These are phyloP conservation scores for Zymoseptoria tritici DNA, from an alignment of 2,329 filamentous ascomycete genomes.

Conservation along the genomic window DNA sequence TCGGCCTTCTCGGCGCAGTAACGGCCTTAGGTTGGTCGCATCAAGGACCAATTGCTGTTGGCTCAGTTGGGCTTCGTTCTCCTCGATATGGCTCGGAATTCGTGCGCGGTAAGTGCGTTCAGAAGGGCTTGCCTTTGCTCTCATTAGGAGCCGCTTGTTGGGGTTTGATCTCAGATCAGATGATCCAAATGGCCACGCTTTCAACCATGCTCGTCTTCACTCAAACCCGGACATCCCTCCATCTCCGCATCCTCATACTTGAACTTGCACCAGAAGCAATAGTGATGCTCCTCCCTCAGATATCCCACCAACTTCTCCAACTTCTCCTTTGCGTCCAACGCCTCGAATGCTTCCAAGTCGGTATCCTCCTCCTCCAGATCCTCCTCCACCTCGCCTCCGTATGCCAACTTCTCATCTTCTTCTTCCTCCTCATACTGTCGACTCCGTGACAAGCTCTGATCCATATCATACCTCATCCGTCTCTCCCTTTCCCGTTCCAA, in stretches of 20 bases:
- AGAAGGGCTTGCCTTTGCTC: too few relatives aligned
- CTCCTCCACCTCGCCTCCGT: conserved; percentile 56
- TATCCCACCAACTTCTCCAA: conserved; percentile 60
- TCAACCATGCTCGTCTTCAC: conserved; percentile 72
- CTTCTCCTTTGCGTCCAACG: conserved; percentile 57
- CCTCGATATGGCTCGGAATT: too few relatives aligned
- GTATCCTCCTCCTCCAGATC: conserved; percentile 71
- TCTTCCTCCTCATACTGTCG: conserved; percentile 64
- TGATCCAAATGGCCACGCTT: too few relatives aligned
- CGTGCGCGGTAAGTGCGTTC: too few relatives aligned
- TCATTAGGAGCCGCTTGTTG: too few relatives aligned
- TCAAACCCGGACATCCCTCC: conserved; percentile 82
- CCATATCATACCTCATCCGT: conserved; percentile 57
- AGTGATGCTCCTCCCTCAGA: conserved; percentile 63
- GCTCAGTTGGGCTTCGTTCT: too few relatives aligned
- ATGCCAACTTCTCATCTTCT: conserved; percentile 60
- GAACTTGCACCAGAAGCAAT: conserved; percentile 97
- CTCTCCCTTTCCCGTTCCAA: conserved; percentile 63
- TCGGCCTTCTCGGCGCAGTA: too few relatives aligned
- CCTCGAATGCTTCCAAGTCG: conserved; percentile 74
- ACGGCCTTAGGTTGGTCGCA: too few relatives aligned
- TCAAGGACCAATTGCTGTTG: too few relatives aligned
- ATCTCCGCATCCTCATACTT: conserved; percentile 61
- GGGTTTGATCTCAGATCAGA: too few relatives aligned
- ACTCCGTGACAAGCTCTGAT: conserved; percentile 55